Conservation (phyloP, 1,139 yeast genomes). For the Yamadazyma aaseri region DNA sequence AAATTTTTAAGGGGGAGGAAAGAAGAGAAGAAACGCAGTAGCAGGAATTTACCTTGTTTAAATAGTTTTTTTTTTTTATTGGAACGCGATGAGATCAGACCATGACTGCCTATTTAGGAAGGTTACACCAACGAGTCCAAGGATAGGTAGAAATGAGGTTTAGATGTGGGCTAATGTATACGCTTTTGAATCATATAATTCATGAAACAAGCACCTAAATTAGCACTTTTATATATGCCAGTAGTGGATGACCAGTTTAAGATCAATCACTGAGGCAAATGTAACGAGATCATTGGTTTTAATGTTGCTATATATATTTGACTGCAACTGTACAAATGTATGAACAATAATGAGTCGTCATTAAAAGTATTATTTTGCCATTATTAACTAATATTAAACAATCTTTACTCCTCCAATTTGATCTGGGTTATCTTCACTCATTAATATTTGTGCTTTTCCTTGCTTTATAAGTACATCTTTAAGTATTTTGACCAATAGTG, state of each 20-base stretch:
- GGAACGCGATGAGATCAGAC: constrained; percentile 17
- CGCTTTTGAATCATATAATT: constrained; percentile 18
- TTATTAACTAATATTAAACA: constrained; percentile 25
- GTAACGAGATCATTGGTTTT: neutral
- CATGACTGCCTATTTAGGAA: constrained; percentile 27
- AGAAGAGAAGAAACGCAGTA: constrained; percentile 16
- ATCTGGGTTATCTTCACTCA: constrained; percentile 48
- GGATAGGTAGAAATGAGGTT: too few species aligned
- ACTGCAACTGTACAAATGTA: neutral
- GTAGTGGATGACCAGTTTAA: neutral
- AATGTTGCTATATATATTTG: neutral
- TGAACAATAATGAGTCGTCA: too few species aligned
- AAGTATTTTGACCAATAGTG: constrained; percentile 54
- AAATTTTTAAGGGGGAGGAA: constrained; percentile 51
- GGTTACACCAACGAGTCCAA: neutral
- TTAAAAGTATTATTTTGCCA: too few species aligned
- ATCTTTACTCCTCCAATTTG: constrained; percentile 71
- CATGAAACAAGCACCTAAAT: constrained; percentile 11
- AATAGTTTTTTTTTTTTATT: constrained; percentile 16
- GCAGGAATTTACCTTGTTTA: constrained; percentile 13
- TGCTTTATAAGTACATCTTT: constrained; percentile 57
- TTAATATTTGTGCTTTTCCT: constrained; percentile 65
- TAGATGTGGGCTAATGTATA: constrained; percentile 28
- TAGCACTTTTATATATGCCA: constrained; percentile 8
- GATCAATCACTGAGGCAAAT: constrained; percentile 1